Evolutionary conservation across 495 filamentous ascomycete species (phyloP).

Genomic region (Penicillium steckii): DNA sequence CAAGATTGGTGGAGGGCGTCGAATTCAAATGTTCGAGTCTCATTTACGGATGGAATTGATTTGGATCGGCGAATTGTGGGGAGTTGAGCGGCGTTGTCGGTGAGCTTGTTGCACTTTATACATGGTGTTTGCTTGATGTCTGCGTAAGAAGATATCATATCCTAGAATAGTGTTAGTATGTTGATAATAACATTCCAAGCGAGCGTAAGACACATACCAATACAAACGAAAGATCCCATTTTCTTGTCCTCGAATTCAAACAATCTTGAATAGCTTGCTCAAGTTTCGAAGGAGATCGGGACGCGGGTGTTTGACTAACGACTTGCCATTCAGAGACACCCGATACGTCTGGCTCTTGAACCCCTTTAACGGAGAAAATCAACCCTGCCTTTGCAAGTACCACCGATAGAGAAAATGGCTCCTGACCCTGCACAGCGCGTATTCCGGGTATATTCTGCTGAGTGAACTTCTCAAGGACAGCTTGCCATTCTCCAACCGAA

Average conservation of each 20-base stretch:
- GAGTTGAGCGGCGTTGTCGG: slow-evolving; percentile 37
- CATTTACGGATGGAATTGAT: slow-evolving; percentile 5
- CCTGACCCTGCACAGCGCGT: slow-evolving; percentile 24
- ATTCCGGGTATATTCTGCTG: slow-evolving; percentile 29
- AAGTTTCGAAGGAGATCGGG: slow-evolving; percentile 28
- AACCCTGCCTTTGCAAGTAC: slow-evolving; percentile 36
- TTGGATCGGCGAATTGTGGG: slow-evolving; percentile 31
- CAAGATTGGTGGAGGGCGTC: slow-evolving; percentile 28
- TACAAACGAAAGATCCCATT: slow-evolving; percentile 45
- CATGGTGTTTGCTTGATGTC: slow-evolving; percentile 41
- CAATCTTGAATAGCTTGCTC: slow-evolving; percentile 34
- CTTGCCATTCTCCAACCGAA: slow-evolving; percentile 33
- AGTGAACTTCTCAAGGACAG: slow-evolving; percentile 30
- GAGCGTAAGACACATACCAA: slow-evolving; percentile 30
- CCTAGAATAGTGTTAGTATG: slow-evolving; percentile 23
- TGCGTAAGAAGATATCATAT: slow-evolving; percentile 43
- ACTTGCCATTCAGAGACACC: slow-evolving; percentile 37
- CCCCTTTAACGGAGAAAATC: slow-evolving; percentile 29
- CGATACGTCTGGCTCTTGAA: slow-evolving; percentile 11
- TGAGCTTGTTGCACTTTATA: slow-evolving; percentile 37
- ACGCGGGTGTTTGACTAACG: slow-evolving; percentile 18
- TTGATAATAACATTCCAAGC: background rate
- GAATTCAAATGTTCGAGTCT: slow-evolving; percentile 12
- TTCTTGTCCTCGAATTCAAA: slow-evolving; percentile 34
- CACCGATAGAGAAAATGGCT: slow-evolving; percentile 25